Evolutionary conservation across 2,329 filamentous ascomycete genomes (phyloP), one percentile per base, ranked within the genome.

Genomic region (Parafenestella ontariensis): DNA sequence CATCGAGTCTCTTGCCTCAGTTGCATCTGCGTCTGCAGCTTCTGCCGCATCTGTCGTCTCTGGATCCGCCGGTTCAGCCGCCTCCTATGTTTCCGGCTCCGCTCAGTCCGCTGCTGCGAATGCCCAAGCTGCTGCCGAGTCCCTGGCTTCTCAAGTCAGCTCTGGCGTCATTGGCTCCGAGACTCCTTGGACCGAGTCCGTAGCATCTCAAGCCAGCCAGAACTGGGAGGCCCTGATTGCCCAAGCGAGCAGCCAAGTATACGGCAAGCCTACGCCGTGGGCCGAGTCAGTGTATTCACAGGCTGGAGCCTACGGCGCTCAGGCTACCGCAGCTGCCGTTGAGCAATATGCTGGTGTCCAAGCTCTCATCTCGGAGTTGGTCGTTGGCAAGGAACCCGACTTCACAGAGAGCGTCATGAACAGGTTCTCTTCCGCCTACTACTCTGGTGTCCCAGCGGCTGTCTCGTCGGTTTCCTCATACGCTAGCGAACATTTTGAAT

Each of bases 351-450:
- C 84, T 5, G 86, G 86, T 23, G 83, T 96, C 5, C 87, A 88
- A 70, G 85, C 84, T 11, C 82, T 95, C 1, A 83, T 96, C 13
- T 89, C 89, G 1, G 91, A 96, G 73, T 80, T 96, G 1, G 81
- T 96, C 13, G 77, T 83, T 36, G 92, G 90, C 48, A 91, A 89
- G 72, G 91, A 96, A 70, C 88, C 90, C 0, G 86, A 87, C 13
- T 96, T 92, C 66, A 92, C 89, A 0, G 90, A 96, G 68, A 92
- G 89, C 54, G 89, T 94, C 3, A 86, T 92, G 76, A 86, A 81
- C 47, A 85, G 89, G 46, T 82, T 96, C 11, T 85, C 85, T 51
- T 87, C 84, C 3, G 89, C 87, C 0, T 95, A 94, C 68, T 85
- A 86, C 21, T 90, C 87, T 0, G 89, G 87, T 1, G 77, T 84